A percentile compares a stretch with the other conserved stretches of the same genome.
Evolutionary conservation across 176 grass and related monocot species (phyloP).

Genomic region (Oryza coarctata): DNA sequence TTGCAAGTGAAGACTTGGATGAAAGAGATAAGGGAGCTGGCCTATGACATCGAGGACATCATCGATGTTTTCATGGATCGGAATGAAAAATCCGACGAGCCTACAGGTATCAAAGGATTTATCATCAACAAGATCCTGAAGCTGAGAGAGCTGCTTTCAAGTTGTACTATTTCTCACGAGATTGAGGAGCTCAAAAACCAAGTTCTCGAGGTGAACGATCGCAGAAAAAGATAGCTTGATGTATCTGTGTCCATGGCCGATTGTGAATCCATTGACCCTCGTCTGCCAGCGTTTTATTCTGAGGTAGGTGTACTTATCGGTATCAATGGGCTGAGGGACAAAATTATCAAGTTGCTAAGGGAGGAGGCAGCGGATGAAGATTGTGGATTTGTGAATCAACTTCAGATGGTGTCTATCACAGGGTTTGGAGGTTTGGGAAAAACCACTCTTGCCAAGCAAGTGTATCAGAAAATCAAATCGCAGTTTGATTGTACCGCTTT

Average conservation of each 20-base stretch:
- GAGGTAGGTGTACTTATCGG: neutral
- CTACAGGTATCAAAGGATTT: neutral
- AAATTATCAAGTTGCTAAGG: conserved; percentile 13
- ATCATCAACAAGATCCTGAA: neutral
- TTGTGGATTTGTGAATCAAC: neutral
- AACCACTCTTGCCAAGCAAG: conserved; percentile 13
- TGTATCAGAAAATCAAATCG: neutral
- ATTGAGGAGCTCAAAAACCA: neutral
- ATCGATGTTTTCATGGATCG: neutral
- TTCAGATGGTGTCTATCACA: conserved; percentile 6
- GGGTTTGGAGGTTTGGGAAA: conserved; percentile 30
- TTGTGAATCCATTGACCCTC: neutral
- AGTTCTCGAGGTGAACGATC: neutral
- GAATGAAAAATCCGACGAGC: neutral
- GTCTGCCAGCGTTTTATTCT: neutral
- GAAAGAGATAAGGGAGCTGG: conserved; percentile 12
- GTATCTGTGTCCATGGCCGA: neutral
- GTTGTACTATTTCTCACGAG: neutral
- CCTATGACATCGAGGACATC: conserved; percentile 27
- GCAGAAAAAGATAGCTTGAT: neutral
- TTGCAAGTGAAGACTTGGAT: neutral
- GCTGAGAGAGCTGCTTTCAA: neutral
- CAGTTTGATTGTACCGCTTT: neutral
- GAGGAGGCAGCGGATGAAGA: neutral
- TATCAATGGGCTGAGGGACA: neutral